Evolutionary conservation across 768 basidiomycete genomes (phyloP).

Genomic region (Hypsizygus marmoreus): DNA sequence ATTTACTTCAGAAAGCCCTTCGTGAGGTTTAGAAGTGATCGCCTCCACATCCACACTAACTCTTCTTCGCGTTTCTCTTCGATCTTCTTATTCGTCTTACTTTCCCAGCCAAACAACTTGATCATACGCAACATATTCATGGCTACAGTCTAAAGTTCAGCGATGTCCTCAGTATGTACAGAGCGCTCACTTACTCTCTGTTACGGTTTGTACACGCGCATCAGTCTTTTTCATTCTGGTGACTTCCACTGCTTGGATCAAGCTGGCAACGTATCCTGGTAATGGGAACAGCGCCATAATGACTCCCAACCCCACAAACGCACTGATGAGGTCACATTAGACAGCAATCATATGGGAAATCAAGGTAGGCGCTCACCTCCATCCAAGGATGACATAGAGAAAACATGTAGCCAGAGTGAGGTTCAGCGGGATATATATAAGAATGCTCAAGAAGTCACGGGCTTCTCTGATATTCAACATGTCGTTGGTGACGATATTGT

Average conservation of each 20-base stretch:
- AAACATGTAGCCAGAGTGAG: conserved; percentile 38
- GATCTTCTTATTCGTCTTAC: conserved; percentile 51
- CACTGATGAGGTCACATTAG: conserved; percentile 28
- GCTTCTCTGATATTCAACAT: conserved; percentile 33
- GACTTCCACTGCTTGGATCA: conserved; percentile 41
- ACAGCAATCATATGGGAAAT: background rate
- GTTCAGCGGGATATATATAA: conserved; percentile 40
- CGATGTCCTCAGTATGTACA: conserved; percentile 2
- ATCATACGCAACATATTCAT: conserved; percentile 63
- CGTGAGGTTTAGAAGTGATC: too few species aligned
- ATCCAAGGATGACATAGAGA: conserved; percentile 46
- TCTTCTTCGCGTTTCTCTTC: conserved; percentile 62
- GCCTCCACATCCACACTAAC: conserved; percentile 51
- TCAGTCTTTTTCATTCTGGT: conserved; percentile 61
- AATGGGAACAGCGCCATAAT: conserved; percentile 55
- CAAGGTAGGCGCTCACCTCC: conserved; percentile 34
- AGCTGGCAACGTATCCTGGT: conserved; percentile 52
- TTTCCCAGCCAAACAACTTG: conserved; percentile 72
- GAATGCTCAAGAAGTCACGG: conserved; percentile 33
- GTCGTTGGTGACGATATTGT: conserved; percentile 74
- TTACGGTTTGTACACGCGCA: conserved; percentile 57
- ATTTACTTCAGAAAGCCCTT: too few species aligned
- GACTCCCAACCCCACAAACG: conserved; percentile 56
- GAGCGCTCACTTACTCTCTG: conserved; percentile 46
- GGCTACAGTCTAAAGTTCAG: conserved; percentile 37